Conservation (phyloP, 2,329 filamentous ascomycete species). For the Calonectria ilicicola region DNA sequence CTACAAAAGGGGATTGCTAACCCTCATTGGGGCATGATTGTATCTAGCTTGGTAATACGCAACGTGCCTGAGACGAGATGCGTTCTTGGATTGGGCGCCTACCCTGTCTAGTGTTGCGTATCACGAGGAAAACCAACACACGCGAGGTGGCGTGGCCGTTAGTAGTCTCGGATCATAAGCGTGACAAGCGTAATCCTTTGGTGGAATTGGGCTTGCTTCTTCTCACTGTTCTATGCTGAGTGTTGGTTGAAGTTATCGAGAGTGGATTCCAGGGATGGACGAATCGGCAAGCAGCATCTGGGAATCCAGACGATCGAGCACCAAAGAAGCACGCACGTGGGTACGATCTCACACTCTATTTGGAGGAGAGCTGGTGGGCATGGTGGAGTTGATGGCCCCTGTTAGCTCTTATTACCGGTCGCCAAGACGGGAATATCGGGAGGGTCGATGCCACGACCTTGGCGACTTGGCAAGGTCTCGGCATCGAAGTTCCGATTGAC, state of each 20-base stretch:
- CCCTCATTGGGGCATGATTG: not conserved
- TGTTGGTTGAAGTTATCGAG: not conserved
- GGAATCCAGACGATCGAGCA: not conserved
- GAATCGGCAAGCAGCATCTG: not conserved
- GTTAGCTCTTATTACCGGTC: not conserved
- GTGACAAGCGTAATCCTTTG: not conserved
- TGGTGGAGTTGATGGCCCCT: not conserved
- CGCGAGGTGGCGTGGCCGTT: not conserved
- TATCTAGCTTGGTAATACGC: not conserved
- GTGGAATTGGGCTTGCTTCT: not conserved
- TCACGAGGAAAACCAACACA: not conserved
- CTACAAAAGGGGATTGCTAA: not conserved
- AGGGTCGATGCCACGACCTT: slow-evolving; percentile 5
- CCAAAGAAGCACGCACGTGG: slow-evolving; percentile 1
- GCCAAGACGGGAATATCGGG: slow-evolving; percentile 7
- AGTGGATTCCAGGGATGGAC: not conserved
- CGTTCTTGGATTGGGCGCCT: not conserved
- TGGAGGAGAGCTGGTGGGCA: not conserved
- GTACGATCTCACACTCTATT: not conserved
- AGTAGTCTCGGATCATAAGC: not conserved
- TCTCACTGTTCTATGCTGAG: not conserved
- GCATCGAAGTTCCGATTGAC: slow-evolving; percentile 2
- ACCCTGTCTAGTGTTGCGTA: not conserved
- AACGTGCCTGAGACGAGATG: not conserved
- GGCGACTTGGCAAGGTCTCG: slow-evolving; percentile 5